Conservation (phyloP, 129 eudicot genomes). For the Helianthus tuberosus region DNA sequence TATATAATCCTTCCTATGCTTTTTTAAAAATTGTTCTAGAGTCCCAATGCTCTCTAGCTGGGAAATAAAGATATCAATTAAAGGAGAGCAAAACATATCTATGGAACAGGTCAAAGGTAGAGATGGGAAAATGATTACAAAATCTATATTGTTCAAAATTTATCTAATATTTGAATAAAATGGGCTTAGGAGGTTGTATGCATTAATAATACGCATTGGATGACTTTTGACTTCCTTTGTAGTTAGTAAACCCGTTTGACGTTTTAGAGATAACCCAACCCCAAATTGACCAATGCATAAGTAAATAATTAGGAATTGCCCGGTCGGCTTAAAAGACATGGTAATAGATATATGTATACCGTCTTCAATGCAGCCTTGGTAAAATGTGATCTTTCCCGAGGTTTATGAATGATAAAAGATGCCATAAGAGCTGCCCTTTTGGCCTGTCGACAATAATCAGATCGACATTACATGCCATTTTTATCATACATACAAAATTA, state of each 20-base stretch:
- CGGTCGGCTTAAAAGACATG: neutral
- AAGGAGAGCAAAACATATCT: neutral
- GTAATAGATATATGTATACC: constrained; percentile 36
- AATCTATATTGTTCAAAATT: neutral
- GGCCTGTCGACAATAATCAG: constrained; percentile 52
- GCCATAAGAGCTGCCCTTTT: constrained; percentile 87
- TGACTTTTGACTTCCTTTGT: neutral
- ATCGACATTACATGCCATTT: constrained; percentile 18
- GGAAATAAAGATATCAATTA: constrained; percentile 14
- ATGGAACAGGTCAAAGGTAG: neutral
- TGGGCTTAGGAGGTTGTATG: neutral
- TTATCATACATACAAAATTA: neutral
- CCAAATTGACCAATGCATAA: neutral
- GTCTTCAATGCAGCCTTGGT: constrained; percentile 86
- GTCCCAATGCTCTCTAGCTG: constrained; percentile 92
- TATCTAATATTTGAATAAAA: neutral
- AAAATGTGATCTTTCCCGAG: constrained; percentile 70
- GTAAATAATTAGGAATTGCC: neutral
- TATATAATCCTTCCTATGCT: constrained; percentile 90
- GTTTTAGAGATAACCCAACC: neutral
- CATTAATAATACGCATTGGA: neutral
- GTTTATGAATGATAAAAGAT: constrained; percentile 84
- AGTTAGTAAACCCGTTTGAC: constrained; percentile 2
- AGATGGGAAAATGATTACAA: neutral
- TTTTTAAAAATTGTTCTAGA: constrained; percentile 74